Conservation (phyloP, 306 rosid genomes). For the Malus fusca region DNA sequence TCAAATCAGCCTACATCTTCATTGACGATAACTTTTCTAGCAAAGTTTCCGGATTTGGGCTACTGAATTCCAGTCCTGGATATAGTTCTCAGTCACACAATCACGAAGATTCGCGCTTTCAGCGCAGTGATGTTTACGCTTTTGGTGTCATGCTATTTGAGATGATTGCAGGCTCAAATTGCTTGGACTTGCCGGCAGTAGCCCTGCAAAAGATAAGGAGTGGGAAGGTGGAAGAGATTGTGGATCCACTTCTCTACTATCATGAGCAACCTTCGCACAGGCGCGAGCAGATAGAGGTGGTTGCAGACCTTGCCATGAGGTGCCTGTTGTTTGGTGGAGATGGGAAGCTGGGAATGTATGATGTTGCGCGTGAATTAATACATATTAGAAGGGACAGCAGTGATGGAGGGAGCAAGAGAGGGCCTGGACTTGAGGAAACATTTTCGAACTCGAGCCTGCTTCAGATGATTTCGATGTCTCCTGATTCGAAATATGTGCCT, state of each 20-base stretch:
- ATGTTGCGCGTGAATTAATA: constrained; percentile 58
- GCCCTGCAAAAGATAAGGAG: constrained; percentile 57
- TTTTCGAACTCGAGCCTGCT: constrained; percentile 96
- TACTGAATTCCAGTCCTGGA: constrained; percentile 21
- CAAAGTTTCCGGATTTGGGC: constrained; percentile 66
- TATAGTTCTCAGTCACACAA: constrained; percentile 25
- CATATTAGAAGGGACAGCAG: constrained; percentile 42
- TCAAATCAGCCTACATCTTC: constrained; percentile 57
- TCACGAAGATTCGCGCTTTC: constrained; percentile 15
- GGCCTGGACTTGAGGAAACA: constrained; percentile 67
- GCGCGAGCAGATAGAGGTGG: constrained; percentile 61
- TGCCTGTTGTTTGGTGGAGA: constrained; percentile 75
- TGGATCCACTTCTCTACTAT: constrained; percentile 64
- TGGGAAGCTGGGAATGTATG: constrained; percentile 74
- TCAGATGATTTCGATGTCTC: constrained; percentile 99
- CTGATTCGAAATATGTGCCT: constrained; percentile 70
- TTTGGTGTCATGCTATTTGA: constrained; percentile 73
- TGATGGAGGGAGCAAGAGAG: constrained; percentile 46
- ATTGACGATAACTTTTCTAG: constrained; percentile 50
- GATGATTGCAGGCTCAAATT: constrained; percentile 68
- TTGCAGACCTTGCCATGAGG: constrained; percentile 91
- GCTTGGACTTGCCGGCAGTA: constrained; percentile 43
- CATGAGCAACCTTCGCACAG: constrained; percentile 52
- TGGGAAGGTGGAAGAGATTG: constrained; percentile 75
- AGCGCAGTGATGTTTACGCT: constrained; percentile 59